phyloP scores from a whole-genome alignment of 2,329 filamentous ascomycete genomes.

The Dryadomyces quercivorus region DNA sequence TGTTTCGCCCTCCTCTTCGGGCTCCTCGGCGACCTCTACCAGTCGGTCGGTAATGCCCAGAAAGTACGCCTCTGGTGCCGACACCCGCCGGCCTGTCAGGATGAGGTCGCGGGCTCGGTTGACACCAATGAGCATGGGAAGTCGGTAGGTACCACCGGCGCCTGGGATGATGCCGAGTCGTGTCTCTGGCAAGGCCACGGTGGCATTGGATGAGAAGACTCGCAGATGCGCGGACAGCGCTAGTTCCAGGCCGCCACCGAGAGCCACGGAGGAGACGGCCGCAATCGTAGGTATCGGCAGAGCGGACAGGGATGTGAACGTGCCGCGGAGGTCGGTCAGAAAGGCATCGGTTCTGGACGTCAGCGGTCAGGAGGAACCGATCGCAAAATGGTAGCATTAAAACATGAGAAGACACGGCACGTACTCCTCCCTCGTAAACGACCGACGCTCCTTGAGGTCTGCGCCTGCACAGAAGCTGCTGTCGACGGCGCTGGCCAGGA shows the following conservation, averaged over 20 bases:
- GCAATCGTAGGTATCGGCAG: constrained; percentile 86
- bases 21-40: constrained; percentile 52
- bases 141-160: constrained; percentile 81
- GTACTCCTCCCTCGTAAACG: constrained; percentile 68
- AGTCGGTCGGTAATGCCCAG: constrained; percentile 82
- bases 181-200: constrained; percentile 80
- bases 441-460: constrained; percentile 77
- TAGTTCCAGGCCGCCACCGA: constrained; percentile 89
- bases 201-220: constrained; percentile 67
- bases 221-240: constrained; percentile 83
- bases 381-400: background rate
- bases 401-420: constrained; percentile 17
- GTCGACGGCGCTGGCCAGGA: constrained; percentile 78
- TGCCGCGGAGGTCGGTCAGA: constrained; percentile 61
- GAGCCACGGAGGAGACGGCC: constrained; percentile 71
- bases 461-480: constrained; percentile 87
- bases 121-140: constrained; percentile 70
- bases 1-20: constrained; percentile 16
- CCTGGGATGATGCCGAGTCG: constrained; percentile 89
- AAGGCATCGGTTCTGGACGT: constrained; percentile 60
- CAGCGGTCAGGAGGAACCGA: background rate
- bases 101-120: constrained; percentile 79
- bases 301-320: constrained; percentile 58
- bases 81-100: constrained; percentile 76
- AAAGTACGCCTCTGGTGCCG: constrained; percentile 78